Conservation (phyloP, 2,329 filamentous ascomycete species). For the Epichloe sylvatica region DNA sequence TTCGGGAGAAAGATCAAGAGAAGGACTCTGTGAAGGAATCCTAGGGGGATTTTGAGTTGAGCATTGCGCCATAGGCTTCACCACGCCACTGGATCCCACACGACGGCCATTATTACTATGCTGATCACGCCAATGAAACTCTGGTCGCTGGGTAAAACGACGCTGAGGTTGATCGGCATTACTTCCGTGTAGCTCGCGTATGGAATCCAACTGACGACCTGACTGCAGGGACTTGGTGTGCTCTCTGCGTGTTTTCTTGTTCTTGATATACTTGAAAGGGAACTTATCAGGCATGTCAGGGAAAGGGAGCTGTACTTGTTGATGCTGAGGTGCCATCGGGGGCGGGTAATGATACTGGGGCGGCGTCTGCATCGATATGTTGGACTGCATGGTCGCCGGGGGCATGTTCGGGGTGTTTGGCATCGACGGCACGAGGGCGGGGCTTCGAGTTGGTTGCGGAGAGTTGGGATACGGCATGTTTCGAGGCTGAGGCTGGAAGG, state of each 20-base stretch:
- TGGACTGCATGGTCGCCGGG: conserved; percentile 36
- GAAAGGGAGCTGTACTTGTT: conserved; percentile 43
- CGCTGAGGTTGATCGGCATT: conserved; percentile 25
- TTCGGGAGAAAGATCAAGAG: conserved; percentile 52
- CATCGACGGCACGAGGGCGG: conserved; percentile 50
- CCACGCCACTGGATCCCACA: conserved; percentile 10
- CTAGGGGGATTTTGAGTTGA: neutral
- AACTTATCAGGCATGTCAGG: conserved; percentile 20
- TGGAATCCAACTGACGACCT: conserved; percentile 23
- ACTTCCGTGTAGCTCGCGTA: conserved; percentile 20
- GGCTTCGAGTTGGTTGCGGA: conserved; percentile 51
- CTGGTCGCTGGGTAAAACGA: conserved; percentile 33
- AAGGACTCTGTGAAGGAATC: conserved; percentile 10
- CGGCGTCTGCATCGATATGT: conserved; percentile 50
- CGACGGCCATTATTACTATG: conserved; percentile 10
- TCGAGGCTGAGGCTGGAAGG: conserved; percentile 30
- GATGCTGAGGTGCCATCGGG: conserved; percentile 45
- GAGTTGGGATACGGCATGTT: conserved; percentile 43
- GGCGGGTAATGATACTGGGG: conserved; percentile 48
- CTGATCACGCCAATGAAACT: conserved; percentile 19
- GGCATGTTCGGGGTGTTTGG: conserved; percentile 58
- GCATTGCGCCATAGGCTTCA: conserved; percentile 1
- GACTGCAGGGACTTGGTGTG: conserved; percentile 31
- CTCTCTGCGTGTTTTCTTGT: conserved; percentile 31
- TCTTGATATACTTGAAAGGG: conserved; percentile 30